A percentile compares a stretch with the other conserved stretches of the same genome.
Evolutionary conservation across 768 basidiomycete species (phyloP).

Genomic region (Mycena kentingensis): DNA sequence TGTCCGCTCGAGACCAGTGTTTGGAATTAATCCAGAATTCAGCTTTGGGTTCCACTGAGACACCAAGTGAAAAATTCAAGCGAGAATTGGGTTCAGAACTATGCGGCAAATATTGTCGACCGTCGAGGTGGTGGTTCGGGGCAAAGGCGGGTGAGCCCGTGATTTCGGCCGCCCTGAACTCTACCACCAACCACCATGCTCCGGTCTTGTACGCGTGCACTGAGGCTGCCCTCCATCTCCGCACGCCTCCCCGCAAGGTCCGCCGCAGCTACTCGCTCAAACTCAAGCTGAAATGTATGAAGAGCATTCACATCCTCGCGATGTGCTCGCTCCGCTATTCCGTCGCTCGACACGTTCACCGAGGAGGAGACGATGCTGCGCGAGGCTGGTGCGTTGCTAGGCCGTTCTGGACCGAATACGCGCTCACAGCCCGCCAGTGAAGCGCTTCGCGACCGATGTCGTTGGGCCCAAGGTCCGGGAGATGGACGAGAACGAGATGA

Average conservation of each 20-base stretch:
- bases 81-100: too few species aligned
- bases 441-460: slow-evolving; percentile 86
- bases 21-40: too few species aligned
- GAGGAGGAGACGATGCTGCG: slow-evolving; percentile 95
- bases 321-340: slow-evolving; percentile 31
- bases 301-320: slow-evolving; percentile 44
- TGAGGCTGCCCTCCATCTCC: neutral
- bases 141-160: too few species aligned
- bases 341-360: slow-evolving; percentile 81
- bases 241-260: neutral
- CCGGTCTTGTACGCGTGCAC: neutral
- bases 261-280: neutral
- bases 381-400: slow-evolving; percentile 69
- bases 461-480: slow-evolving; percentile 89
- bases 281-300: neutral
- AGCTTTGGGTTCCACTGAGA: too few species aligned
- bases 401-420: neutral
- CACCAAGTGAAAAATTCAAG: too few species aligned
- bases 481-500: slow-evolving; percentile 97
- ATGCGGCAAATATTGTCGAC: too few species aligned
- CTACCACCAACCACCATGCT: neutral
- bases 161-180: too few species aligned
- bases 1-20: too few species aligned
- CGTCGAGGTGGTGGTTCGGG: too few species aligned
- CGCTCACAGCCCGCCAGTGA: slow-evolving; percentile 51